These are phyloP conservation scores for Acanthamoeba sp. DNA, from an alignment of 208 protist genomes.

Conservation along the genomic window DNA sequence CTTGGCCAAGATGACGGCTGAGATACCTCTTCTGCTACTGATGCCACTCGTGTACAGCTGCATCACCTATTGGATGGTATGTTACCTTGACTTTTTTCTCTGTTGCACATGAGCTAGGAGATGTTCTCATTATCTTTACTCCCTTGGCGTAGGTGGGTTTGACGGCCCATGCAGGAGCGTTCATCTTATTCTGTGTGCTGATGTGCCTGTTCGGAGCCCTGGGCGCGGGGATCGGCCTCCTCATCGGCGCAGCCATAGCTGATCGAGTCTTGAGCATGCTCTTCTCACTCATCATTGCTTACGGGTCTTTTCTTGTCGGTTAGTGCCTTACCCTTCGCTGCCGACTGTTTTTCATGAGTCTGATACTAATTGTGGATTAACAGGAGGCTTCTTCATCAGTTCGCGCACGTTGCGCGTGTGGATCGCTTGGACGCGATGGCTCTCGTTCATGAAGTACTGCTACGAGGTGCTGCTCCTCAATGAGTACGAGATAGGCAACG, in stretches of 20 bases:
- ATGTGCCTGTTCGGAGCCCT: not conserved
- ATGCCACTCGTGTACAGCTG: conserved; percentile 39
- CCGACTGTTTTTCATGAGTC: too few relatives aligned
- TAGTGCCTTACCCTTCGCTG: too few relatives aligned
- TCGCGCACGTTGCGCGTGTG: not conserved
- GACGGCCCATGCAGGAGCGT: not conserved
- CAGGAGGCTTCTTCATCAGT: conserved; percentile 13
- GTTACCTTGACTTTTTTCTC: not conserved
- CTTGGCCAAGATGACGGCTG: conserved; percentile 76
- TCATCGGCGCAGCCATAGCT: not conserved
- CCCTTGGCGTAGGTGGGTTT: conserved; percentile 4
- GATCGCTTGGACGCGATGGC: not conserved
- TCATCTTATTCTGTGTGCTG: not conserved
- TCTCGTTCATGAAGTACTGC: conserved; percentile 19
- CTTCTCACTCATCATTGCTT: too few relatives aligned
- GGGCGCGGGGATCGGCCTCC: not conserved
- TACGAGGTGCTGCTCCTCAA: conserved; percentile 19
- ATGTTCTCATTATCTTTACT: too few relatives aligned
- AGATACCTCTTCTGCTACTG: conserved; percentile 62
- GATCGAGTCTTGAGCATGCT: not conserved
- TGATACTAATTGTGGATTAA: too few relatives aligned
- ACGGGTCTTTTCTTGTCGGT: too few relatives aligned
- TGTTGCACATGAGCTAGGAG: too few relatives aligned
- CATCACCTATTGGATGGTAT: conserved; percentile 83
- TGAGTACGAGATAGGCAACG: not conserved